These are phyloP conservation scores for Penicillium dipodomyicola DNA, from an alignment of 495 filamentous ascomycete species.

Conservation along the genomic window DNA sequence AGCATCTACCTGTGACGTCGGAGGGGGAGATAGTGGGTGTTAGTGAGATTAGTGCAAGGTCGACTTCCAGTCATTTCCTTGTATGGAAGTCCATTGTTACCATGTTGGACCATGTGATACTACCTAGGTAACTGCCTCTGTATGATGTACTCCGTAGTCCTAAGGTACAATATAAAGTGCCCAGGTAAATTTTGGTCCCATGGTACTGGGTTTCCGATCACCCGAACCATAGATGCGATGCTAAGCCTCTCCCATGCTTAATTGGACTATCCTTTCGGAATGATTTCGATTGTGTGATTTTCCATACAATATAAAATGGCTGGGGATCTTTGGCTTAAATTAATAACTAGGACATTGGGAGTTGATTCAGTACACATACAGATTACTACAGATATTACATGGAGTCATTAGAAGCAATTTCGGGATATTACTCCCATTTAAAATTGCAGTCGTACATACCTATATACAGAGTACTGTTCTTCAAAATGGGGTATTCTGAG, in stretches of 20 bases:
- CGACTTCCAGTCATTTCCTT: not conserved
- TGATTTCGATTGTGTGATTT: no score
- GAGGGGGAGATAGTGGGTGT: not conserved
- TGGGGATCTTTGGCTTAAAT: no score
- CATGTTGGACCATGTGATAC: not conserved
- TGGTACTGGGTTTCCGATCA: conserved; percentile 15
- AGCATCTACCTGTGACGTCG: conserved; percentile 19
- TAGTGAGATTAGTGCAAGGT: not conserved
- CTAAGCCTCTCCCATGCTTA: conserved; percentile 8
- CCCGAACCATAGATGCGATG: conserved; percentile 6
- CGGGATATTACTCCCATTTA: not conserved
- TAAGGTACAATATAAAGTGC: no score
- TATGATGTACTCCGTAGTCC: not conserved
- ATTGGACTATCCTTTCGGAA: not conserved
- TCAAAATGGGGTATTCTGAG: not conserved
- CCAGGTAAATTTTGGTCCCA: not conserved
- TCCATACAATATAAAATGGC: no score
- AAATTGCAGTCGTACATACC: not conserved
- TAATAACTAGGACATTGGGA: no score
- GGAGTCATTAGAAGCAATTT: not conserved
- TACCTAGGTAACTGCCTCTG: not conserved
- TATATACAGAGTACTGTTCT: not conserved
- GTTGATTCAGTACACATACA: no score
- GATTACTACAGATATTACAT: no score
- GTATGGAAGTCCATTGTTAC: not conserved